Base-by-base conservation (phyloP, 2,329 filamentous ascomycete species). In the Dryadomyces quercivorus region DNA sequence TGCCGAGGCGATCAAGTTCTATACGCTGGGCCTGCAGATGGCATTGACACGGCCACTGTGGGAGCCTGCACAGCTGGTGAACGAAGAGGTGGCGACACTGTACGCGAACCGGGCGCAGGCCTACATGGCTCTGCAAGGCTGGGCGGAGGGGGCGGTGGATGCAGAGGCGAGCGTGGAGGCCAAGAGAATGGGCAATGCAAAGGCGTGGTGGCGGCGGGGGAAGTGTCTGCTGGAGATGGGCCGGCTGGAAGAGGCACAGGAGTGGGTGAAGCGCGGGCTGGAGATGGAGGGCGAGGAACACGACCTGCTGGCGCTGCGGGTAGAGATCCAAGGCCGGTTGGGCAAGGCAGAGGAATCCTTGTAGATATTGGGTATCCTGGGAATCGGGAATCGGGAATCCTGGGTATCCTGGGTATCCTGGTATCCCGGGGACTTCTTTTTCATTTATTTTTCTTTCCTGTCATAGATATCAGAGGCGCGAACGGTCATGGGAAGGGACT, bases 161-260 rank as follows among this genome's bases (percentile, higher is more conserved):
- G 91, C 90, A 4, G 86, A 94, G 72, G 80, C 83, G 6, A 93
- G 88, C 66, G 85, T 95, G 46, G 91, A 95, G 75, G 84, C 88
- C 59, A 91, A 92, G 76, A 80, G 83, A 60, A 78, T 85, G 45
- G 90, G 86, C 43, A 97, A 98, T 68, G 83, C 88, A 1, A 97
- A 97, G 80, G 91, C 84, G 0, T 97, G 92, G 89, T 96, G 89
- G 85, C 77, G 93, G 58, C 76, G 88, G 58, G 93, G 88, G 10
- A 83, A 82, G 72, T 94, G 89, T 66, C 70, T 97, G 65, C 71
- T 85, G 60, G 93, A 98, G 80, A 97, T 97, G 93, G 86, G 86
- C 1, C 71, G 92, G 57, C 71, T 88, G 64, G 82, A 87, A 54
- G 92, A 97, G 79, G 90, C 91, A 1, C 75, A 75, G 63, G 82